Conservation (phyloP, 2,329 filamentous ascomycete species). For the Tothia fuscella region DNA sequence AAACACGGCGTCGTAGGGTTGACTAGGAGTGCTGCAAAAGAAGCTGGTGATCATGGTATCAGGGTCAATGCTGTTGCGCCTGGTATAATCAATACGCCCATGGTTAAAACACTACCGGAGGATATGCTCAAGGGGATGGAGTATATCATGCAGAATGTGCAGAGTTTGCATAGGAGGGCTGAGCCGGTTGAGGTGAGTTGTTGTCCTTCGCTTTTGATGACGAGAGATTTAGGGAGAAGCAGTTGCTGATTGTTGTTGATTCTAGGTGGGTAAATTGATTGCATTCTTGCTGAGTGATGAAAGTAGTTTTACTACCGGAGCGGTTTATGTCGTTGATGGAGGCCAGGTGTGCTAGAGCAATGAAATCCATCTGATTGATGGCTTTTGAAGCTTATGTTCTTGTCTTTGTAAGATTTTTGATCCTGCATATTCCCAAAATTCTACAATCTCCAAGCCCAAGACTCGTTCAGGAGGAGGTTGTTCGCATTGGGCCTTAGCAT, state of each 20-base stretch:
- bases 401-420: too few species aligned
- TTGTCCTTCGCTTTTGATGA: too few species aligned
- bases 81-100: constrained; percentile 1
- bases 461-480: too few species aligned
- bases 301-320: constrained; percentile 30
- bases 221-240: too few species aligned
- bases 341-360: constrained; percentile 16
- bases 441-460: too few species aligned
- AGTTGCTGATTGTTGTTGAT: too few species aligned
- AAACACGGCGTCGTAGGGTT: constrained; percentile 20
- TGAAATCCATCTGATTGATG: too few species aligned
- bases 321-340: constrained; percentile 29
- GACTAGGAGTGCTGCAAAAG: constrained; percentile 27
- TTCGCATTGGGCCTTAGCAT: too few species aligned
- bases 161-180: constrained; percentile 3
- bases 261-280: constrained; percentile 27
- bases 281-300: constrained; percentile 33
- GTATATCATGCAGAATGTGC: background rate
- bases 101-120: constrained; percentile 1
- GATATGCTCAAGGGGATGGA: constrained; percentile 1
- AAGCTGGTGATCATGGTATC: constrained; percentile 23
- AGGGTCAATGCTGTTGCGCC: constrained; percentile 32
- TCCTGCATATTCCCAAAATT: too few species aligned
- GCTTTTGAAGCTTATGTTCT: too few species aligned
- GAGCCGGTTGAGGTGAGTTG: constrained; percentile 18